A percentile compares a stretch with the other conserved stretches of the same genome.
Conservation (phyloP, 345 rosid species). For the Physaria fendleri region DNA sequence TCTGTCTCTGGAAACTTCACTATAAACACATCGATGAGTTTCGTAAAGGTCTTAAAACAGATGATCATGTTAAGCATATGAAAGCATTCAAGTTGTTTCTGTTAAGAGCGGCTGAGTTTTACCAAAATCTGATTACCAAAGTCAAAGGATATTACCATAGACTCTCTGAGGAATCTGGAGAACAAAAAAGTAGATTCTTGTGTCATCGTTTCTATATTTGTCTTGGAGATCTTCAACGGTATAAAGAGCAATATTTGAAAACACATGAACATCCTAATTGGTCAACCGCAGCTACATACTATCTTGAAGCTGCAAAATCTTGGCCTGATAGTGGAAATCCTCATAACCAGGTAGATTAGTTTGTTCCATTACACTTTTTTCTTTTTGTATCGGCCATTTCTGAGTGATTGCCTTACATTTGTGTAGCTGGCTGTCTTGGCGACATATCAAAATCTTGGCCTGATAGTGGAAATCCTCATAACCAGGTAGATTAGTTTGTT, state of each 20-base stretch:
- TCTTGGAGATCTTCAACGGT: conserved; percentile 91
- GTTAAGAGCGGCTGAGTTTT: conserved; percentile 50
- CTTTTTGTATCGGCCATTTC: too few relatives aligned
- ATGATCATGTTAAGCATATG: conserved; percentile 23
- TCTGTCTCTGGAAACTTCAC: conserved; percentile 83
- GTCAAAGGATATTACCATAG: conserved; percentile 33
- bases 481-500: conserved; percentile 46
- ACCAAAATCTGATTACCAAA: conserved; percentile 43
- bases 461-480: conserved; percentile 85
- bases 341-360: conserved; percentile 63
- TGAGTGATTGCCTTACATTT: too few relatives aligned
- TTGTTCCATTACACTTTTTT: not conserved
- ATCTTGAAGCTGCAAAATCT: conserved; percentile 63
- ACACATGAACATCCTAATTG: conserved; percentile 44
- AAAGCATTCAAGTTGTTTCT: conserved; percentile 63
- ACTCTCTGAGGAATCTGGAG: conserved; percentile 38
- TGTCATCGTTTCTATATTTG: conserved; percentile 82
- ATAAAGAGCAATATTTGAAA: conserved; percentile 59
- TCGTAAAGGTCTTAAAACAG: conserved; percentile 55
- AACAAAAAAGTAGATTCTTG: conserved; percentile 48
- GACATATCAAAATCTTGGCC: conserved; percentile 73
- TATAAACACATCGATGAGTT: conserved; percentile 80
- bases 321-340: conserved; percentile 93
- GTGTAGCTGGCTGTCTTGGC: too few relatives aligned
- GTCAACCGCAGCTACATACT: conserved; percentile 72